A percentile compares a stretch with the other conserved stretches of the same genome.
Evolutionary conservation across 1,284 basidiomycete species (phyloP).

Genomic region (Moniliella sp.): DNA sequence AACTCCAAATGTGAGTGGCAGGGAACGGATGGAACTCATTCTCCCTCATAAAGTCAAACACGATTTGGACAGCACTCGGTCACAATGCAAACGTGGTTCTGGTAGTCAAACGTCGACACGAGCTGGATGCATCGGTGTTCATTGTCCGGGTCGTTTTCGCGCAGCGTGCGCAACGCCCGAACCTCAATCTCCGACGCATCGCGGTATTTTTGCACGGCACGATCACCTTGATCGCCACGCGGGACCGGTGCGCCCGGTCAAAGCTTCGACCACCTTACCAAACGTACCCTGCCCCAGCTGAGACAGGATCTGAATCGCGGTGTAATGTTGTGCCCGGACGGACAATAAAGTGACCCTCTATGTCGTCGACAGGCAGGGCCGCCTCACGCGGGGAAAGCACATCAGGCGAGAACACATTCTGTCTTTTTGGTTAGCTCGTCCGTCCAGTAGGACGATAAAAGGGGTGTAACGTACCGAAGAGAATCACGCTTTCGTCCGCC

Average conservation of each 20-base stretch:
- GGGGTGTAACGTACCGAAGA: too few species aligned
- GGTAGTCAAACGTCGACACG: constrained; percentile 79
- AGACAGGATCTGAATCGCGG: constrained; percentile 8
- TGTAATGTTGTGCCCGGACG: constrained; percentile 25
- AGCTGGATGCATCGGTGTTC: constrained; percentile 93
- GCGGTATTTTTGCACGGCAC: constrained; percentile 43
- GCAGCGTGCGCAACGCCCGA: constrained; percentile 71
- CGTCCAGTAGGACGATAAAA: too few species aligned
- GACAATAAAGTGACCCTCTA: constrained; percentile 36
- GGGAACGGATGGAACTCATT: constrained; percentile 93
- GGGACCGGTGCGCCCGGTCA: constrained; percentile 46
- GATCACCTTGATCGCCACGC: constrained; percentile 96
- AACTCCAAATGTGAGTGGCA: constrained; percentile 79
- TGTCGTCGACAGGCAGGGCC: constrained; percentile 32
- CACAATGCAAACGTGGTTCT: constrained; percentile 92
- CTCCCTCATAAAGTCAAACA: constrained; percentile 96
- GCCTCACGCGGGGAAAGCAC: too few species aligned
- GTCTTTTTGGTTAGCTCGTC: too few species aligned
- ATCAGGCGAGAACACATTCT: too few species aligned
- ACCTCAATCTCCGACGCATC: constrained; percentile 98
- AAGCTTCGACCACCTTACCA: constrained; percentile 87
- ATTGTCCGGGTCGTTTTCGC: constrained; percentile 71
- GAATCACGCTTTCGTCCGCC: too few species aligned
- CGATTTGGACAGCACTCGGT: constrained; percentile 88
- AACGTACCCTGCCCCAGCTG: constrained; percentile 85